Percentiles rank a stretch among this genome's conserved stretches.
Conservation (phyloP, 768 basidiomycete species). For the Tulasnella sp. region DNA sequence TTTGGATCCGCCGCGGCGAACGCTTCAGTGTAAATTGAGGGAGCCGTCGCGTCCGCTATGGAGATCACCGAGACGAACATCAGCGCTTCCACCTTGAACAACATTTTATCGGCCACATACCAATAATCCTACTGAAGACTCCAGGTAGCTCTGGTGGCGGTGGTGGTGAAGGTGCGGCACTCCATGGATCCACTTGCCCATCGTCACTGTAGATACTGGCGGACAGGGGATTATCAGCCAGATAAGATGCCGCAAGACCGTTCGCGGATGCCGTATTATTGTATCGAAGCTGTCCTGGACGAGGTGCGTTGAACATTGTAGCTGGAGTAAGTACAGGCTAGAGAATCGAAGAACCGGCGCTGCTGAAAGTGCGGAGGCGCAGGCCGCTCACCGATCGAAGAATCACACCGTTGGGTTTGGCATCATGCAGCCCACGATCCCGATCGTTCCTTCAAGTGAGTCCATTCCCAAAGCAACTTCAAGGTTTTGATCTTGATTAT, state of each 20-base stretch:
- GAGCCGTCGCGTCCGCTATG: slow-evolving; percentile 69
- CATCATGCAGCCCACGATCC: no score
- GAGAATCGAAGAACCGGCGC: no score
- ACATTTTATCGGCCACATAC: background rate
- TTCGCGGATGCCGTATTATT: slow-evolving; percentile 3
- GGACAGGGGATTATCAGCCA: slow-evolving; percentile 19
- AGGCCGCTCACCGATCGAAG: no score
- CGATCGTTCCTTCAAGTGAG: no score
- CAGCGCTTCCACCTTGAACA: background rate
- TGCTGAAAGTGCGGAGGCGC: no score
- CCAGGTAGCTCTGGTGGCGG: slow-evolving; percentile 20
- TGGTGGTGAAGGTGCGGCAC: slow-evolving; percentile 25
- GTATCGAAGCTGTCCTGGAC: slow-evolving; percentile 52
- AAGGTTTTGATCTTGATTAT: no score
- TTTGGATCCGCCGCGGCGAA: slow-evolving; percentile 63
- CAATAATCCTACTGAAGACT: slow-evolving; percentile 18
- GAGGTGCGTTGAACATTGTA: slow-evolving; percentile 75
- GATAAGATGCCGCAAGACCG: slow-evolving; percentile 15
- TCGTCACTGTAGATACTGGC: slow-evolving; percentile 18
- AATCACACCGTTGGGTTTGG: no score
- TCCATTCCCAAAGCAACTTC: no score
- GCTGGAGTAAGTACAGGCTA: no score
- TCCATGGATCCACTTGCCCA: slow-evolving; percentile 30
- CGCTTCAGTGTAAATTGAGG: slow-evolving; percentile 62
- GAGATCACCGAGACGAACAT: background rate